Base-by-base conservation (phyloP, 2,329 filamentous ascomycete species). In the Ophiosphaerella korrae region DNA sequence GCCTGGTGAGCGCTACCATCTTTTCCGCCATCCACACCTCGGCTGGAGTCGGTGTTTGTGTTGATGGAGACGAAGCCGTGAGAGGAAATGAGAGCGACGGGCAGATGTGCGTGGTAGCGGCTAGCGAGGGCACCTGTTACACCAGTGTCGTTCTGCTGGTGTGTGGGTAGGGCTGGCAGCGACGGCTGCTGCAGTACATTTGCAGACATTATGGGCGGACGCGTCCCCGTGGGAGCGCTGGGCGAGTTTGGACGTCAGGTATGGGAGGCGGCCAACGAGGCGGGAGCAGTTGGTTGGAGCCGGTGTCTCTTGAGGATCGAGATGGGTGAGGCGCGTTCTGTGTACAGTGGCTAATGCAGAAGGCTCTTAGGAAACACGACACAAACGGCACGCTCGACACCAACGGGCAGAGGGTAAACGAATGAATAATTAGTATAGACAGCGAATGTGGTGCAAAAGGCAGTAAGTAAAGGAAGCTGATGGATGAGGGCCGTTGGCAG, bases 11-110 rank as follows among this genome's bases (percentile, higher is more conserved):
- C 91, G 77, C 91, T 96, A 32, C 92, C 93, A 64, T 95, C 90
- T 68, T 92, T 94, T 52, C 85, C 87, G 61, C 93, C 93, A 89
- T 97, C 91, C 3, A 89, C 85, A 18, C 92, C 93, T 70, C 92
- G 92, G 47, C 88, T 83, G 0, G 93, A 93, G 9, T 90, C 90
- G 9, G 90, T 93, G 74, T 96, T 97, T 16, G 92, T 99, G 78
- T 99, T 99, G 58, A 99, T 80, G 45, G 90, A 89, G 68, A 99
- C 88, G 63, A 97, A 82, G 42, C 88, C 94, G 71, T 97, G 92
- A 1, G 92, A 96, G 1, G 92, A 97, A 14, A 99, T 84, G 42
- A 86, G 85, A 45, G 94, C 91, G 0, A 92, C 96, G 8, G 94
- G 92, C 52, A 94, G 79, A 46, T 90, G 89, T 45, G 95, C 89